Percentiles rank a stretch among this genome's conserved stretches.
These are phyloP conservation scores for Tuber indicum DNA, from an alignment of 495 filamentous ascomycete genomes.

Conservation along the genomic window DNA sequence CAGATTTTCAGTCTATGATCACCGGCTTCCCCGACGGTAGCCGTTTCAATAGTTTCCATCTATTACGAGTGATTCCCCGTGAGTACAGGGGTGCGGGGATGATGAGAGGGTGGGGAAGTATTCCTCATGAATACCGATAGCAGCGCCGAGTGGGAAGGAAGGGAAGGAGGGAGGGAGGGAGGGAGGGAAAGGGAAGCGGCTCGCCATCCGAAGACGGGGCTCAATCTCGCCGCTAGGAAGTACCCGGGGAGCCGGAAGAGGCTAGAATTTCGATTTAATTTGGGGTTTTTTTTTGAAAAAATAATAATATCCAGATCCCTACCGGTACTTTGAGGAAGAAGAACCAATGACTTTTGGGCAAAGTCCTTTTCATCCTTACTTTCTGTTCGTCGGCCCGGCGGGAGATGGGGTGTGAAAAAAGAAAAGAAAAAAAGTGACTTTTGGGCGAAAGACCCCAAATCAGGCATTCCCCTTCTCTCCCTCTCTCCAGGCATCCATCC, in stretches of 20 bases:
- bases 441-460: not conserved
- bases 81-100: not conserved
- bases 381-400: not conserved
- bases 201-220: not conserved
- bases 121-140: not conserved
- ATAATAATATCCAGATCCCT: not conserved
- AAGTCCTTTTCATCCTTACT: not conserved
- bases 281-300: not conserved
- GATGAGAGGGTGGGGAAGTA: not conserved
- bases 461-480: not conserved
- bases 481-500: not conserved
- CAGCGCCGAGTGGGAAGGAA: not conserved
- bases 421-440: not conserved
- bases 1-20: not conserved
- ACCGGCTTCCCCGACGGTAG: not conserved
- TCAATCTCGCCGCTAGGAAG: not conserved
- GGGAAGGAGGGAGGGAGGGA: not conserved
- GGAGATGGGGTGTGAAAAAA: not conserved
- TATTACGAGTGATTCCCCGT: not conserved
- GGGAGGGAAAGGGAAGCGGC: not conserved
- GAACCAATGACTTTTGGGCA: not conserved
- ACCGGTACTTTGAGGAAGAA: too few relatives aligned
- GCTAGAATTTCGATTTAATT: conserved; percentile 1
- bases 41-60: conserved; percentile 4
- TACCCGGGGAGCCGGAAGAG: not conserved